These are phyloP conservation scores for Fomitopsis pinicola DNA, from an alignment of 1,284 basidiomycete species.

Conservation along the genomic window DNA sequence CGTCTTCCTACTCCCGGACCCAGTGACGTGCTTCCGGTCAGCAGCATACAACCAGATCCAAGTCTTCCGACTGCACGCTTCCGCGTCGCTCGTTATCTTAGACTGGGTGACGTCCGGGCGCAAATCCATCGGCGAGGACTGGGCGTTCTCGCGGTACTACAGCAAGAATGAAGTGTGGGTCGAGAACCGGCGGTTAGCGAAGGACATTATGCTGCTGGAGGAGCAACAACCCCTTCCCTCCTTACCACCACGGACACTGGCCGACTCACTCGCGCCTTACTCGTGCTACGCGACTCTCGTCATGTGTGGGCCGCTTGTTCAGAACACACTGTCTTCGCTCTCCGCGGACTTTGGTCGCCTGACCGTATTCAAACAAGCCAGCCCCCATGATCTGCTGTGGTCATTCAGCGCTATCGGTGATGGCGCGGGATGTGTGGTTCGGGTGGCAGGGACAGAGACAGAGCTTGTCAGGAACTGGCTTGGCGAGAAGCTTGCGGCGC, in stretches of 20 bases:
- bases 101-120: constrained; percentile 92
- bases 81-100: constrained; percentile 68
- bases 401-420: constrained; percentile 56
- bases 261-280: constrained; percentile 67
- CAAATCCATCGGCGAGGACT: constrained; percentile 76
- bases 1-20: constrained; percentile 84
- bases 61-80: constrained; percentile 58
- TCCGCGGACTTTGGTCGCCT: constrained; percentile 47
- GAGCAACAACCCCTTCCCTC: constrained; percentile 25
- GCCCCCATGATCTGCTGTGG: constrained; percentile 69
- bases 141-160: constrained; percentile 84
- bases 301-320: constrained; percentile 61
- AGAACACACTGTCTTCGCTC: constrained; percentile 42
- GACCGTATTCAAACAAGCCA: constrained; percentile 53
- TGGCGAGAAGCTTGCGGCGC: constrained; percentile 38
- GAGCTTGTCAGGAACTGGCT: constrained; percentile 75
- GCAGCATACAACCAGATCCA: constrained; percentile 83
- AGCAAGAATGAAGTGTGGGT: constrained; percentile 84
- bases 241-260: constrained; percentile 45
- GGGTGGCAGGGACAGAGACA: constrained; percentile 69
- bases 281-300: constrained; percentile 83
- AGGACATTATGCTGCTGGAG: constrained; percentile 77
- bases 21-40: constrained; percentile 87
- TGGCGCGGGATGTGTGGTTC: constrained; percentile 51
- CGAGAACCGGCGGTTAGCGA: constrained; percentile 57